Conservation (phyloP, 768 basidiomycete species). For the Ephemerocybe angulata region DNA sequence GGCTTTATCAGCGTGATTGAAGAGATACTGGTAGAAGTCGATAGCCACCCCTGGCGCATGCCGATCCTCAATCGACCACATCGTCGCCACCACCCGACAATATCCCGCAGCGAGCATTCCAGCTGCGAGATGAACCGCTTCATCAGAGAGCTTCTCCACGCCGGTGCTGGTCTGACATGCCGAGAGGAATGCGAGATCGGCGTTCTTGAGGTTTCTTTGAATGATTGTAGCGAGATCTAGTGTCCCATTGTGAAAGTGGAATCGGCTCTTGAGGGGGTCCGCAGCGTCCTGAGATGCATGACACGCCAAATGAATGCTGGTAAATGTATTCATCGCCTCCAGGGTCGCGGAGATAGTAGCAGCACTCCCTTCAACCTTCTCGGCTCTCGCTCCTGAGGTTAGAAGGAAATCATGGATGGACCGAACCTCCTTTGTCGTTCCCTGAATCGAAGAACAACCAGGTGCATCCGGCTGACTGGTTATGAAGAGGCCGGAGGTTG, state of each 20-base stretch:
- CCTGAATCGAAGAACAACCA: conserved; percentile 6
- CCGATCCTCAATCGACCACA: conserved; percentile 37
- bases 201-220: conserved; percentile 1
- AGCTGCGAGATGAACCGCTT: conserved; percentile 36
- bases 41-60: conserved; percentile 26
- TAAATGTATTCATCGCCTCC: conserved; percentile 11
- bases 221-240: conserved; percentile 16
- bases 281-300: conserved; percentile 25
- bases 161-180: conserved; percentile 38
- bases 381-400: neutral
- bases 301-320: conserved; percentile 32
- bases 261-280: conserved; percentile 22
- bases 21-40: conserved; percentile 23
- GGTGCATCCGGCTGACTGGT: conserved; percentile 11
- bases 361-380: neutral
- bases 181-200: conserved; percentile 35
- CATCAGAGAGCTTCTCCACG: conserved; percentile 25
- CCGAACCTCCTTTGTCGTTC: conserved; percentile 10
- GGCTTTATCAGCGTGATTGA: no score
- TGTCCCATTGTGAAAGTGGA: conserved; percentile 18
- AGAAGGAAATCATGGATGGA: neutral
- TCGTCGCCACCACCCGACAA: conserved; percentile 32
- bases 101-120: conserved; percentile 34
- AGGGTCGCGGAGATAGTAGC: neutral
- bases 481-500: conserved; percentile 4